Base-by-base conservation (phyloP, 345 rosid species). In the Mallotus nudiflorus region DNA sequence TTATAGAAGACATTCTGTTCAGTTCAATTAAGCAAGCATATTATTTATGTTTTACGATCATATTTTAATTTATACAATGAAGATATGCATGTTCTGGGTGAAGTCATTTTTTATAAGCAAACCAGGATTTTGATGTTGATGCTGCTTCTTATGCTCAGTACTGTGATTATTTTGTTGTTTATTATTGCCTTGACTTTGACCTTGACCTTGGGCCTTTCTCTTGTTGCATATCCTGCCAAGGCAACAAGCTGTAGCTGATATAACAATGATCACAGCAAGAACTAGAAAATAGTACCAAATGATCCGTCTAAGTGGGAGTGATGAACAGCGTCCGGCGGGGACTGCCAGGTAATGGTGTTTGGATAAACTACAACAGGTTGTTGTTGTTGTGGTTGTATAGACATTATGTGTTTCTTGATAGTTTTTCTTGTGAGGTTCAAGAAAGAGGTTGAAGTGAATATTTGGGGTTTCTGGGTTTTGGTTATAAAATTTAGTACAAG, bases 211-310 rank as follows among this genome's bases (percentile, higher is more conserved):
- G 46, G 9, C 46, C 68, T 57, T 51, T n/a, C 20, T 33, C 73
- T 71, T 62, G 68, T 72, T 85, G 62, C 90, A 86, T 48, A 88
- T 54, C 56, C 89, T 77, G 29, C 90, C 89, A 15, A 88, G 86
- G 48, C 78, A 85, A 74, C 90, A 85, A 70, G 93, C 89, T 31
- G 79, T 68, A 18, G 76, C 83, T 46, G 90, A 88, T 37, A 88
- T 46, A 20, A 86, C 82, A 11, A 85, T 50, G 31, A 88, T 85
- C n/a, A 85, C 85, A 18, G 86, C 89, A 39, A 88, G 80, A 20
- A 86, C 85, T 28, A 88, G 79, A 68, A 91, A 49, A 87, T 92
- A 9, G 83, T 85, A 57, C 89, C 92, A 25, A 89, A 91, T 31
- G 92, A 87, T 31, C 92, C 97, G 31, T 70, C 73, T 6, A 88